Base-by-base conservation (phyloP, 805 yeast genomes). In the Maudiozyma barnettii region DNA sequence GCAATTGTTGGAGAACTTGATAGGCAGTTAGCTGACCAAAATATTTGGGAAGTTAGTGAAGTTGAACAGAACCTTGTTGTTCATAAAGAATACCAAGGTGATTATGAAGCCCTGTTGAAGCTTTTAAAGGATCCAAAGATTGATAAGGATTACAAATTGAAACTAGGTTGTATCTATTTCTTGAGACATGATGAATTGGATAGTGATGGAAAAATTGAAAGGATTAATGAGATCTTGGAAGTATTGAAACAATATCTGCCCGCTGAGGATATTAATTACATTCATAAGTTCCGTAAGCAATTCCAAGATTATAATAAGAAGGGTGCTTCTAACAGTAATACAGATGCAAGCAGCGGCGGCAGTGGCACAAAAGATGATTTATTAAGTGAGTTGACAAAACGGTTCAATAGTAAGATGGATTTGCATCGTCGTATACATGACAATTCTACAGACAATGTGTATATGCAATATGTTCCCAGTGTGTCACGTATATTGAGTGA, bases 401-500 rank as follows among this genome's bases (percentile, higher is more conserved):
- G 57, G 49, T 65, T 65, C 45, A 66, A 65, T 45, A 59, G 56
- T 41, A 65, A 67, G 43, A 57, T 60, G 59, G 59, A 55, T 39
- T 16, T 45, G 18, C 49, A 47, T 45, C 43, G 47, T 39, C 72
- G 73, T 52, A 60, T 64, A 39, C 39, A 39, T 3, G 59, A 60
- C 3, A 66, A 67, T 45, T 68, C 64, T 49, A 70, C 75, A 2
- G 83, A 81, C 47, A 85, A 84, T 58, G 78, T 91, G 5, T 93
- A 81, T 68, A 89, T 95, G 82, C 99, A 93, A 68, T 95, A 90
- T 59, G 72, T 78, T 40, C 96, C 99, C 7, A 71, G 86, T 47
- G 65, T 93, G 43, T 58, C 63, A 8, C 51, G 51, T 18, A 53
- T 69, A 4, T 43, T 70, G 40, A 60, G 64, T 10, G 69, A 64